Base-by-base conservation (phyloP, 129 eudicot genomes). In the Lonicera japonica region DNA sequence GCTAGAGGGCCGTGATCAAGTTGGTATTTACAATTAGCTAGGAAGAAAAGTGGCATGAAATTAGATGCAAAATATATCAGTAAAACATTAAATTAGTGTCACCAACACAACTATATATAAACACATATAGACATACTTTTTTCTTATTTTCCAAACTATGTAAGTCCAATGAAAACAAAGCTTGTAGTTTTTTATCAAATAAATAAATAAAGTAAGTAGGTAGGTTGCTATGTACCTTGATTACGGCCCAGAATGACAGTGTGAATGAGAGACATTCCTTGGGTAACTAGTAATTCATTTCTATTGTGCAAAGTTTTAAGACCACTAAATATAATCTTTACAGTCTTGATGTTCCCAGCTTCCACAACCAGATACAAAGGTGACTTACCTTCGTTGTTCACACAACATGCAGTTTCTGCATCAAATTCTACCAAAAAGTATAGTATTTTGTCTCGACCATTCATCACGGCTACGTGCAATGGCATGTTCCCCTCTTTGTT, bases 331-430 rank as follows among this genome's bases (percentile, higher is more conserved):
- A 61, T 71, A 55, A 67, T 51, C 66, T 34, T 74, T 56, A 62
- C 71, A 58, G 52, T 25, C 24, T 63, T 72, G 24, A 57, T 75
- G 64, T 53, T 59, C 21, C 74, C 83, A 1, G 79, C 84, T 78
- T 82, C 79, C 46, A 71, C 81, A n/a, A 79, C 77, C 58, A 78
- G 71, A 71, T 78, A 75, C 63, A 82, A 40, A 39, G 57, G 66
- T 47, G 89, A 78, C 55, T 75, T 75, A 7, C 89, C 82, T 68
- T 79, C 71, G 18, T 56, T 50, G 25, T 82, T 82, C 39, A 69
- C 64, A 20, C 61, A 45, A 65, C 73, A 81, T 4, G 73, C 36
- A 58, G 60, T 56, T 36, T 68, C 45, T 20, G 19, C 50, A n/a
- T 56, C 61, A 29, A 5, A 58, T 7, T 47, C 18, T 9, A 72